These are phyloP conservation scores for Emergomyces pasteurianus DNA, from an alignment of 2,329 filamentous ascomycete genomes.

Conservation along the genomic window DNA sequence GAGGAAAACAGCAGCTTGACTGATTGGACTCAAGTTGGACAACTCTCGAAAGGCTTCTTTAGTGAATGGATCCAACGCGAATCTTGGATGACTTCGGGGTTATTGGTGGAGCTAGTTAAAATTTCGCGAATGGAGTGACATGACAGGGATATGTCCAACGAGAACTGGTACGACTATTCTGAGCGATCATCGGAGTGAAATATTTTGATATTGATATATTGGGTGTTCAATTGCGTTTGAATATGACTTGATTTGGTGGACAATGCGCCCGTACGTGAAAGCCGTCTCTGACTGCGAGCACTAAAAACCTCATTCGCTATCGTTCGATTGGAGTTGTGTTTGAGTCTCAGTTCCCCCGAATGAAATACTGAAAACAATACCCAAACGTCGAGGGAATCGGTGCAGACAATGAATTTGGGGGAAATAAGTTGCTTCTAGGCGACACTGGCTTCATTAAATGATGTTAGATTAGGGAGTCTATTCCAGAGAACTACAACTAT, in stretches of 20 bases:
- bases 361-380: not conserved
- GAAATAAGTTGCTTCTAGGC: not conserved
- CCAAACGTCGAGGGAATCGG: not conserved
- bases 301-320: not conserved
- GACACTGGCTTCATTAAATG: slow-evolving; percentile 1
- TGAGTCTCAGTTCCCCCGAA: not conserved
- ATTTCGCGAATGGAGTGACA: not conserved
- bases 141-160: not conserved
- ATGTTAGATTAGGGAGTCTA: not conserved
- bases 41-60: not conserved
- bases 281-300: not conserved
- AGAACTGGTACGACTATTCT: not conserved
- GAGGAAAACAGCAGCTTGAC: not conserved
- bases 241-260: not conserved
- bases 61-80: not conserved
- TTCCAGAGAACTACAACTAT: not conserved
- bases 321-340: not conserved
- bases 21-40: not conserved
- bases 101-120: not conserved
- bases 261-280: not conserved
- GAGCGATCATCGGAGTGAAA: not conserved
- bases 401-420: not conserved
- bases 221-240: not conserved
- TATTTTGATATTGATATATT: not conserved
- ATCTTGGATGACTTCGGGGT: not conserved